Evolutionary conservation across 2,329 filamentous ascomycete genomes (phyloP), one percentile per base, ranked within the genome.

Genomic region (Venturia asperata): DNA sequence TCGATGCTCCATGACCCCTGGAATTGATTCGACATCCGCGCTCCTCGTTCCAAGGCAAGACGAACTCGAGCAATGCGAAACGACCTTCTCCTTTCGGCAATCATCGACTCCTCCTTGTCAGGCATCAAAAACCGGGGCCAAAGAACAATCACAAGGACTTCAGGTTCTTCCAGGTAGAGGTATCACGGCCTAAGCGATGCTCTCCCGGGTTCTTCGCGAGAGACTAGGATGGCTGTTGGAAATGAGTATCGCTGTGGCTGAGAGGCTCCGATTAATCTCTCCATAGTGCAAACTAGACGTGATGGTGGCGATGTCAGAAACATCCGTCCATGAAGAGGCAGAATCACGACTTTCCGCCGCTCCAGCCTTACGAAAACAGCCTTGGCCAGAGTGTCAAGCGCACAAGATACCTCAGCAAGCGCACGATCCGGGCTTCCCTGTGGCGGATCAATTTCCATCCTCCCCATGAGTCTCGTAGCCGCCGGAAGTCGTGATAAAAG

Each of bases 401-500:
- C 52, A 37, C 13, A 37, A 58, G 19, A 37, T 7, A 52, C 21
- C 7, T 52, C 10, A 13, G 47, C 21, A 37, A 58, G 52, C 52
- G 15, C 30, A 58, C 19, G 21, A 52, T 27, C 21, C 52, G 30
- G 30, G 5, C 21, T 1, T 19, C 15, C 21, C 49, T 56, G 49
- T 56, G 49, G 49, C 49, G 49, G 49, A 5, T 19, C 30, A 9
- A 5, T 15, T 41, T 5, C 39, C 39, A 3, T 11, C 39, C 39
- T 11, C 39, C 39, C 15, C 52, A 58, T 34, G 30, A 10, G 19
- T 34, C 19, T 19, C 52, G 15, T 21, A 58, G 9, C 52, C 52
- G 27, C 27, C 52, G 30, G 27, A 55, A 55, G 7, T 58, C 52
- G 52, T 58, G 52, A 58, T 37, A 58, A 30, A 58, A 58, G 52